Percentiles rank a stretch among this genome's conserved stretches.
Evolutionary conservation across 148 eudicot species (phyloP).

Genomic region (Arctostaphylos glauca): DNA sequence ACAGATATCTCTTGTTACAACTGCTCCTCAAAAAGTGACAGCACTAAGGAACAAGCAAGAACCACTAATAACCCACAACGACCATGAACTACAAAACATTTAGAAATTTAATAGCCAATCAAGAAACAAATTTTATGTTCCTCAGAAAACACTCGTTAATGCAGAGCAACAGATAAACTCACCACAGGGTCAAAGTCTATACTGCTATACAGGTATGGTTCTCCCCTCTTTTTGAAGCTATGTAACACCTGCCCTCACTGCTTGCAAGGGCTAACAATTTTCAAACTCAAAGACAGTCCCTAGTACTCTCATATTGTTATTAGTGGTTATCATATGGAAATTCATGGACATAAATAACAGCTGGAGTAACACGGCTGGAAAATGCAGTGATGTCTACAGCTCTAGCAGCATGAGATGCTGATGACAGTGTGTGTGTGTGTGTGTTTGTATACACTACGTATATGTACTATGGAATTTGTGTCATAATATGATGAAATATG

Average conservation of each 20-base stretch:
- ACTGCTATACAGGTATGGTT: not conserved
- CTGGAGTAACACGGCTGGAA: slow-evolving; percentile 75
- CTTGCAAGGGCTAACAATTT: not conserved
- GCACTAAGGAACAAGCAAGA: not conserved
- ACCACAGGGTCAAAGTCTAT: no score
- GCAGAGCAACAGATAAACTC: no score
- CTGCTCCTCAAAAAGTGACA: not conserved
- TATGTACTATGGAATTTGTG: no score
- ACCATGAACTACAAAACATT: no score
- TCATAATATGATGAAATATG: no score
- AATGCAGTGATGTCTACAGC: slow-evolving; percentile 54
- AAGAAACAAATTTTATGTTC: no score
- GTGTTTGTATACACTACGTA: no score
- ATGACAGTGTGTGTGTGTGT: no score
- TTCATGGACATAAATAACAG: slow-evolving; percentile 64
- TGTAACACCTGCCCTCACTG: not conserved
- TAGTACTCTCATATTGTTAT: not conserved
- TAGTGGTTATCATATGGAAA: slow-evolving; percentile 32
- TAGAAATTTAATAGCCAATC: no score
- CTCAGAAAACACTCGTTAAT: no score
- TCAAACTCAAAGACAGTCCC: not conserved
- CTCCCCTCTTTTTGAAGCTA: not conserved
- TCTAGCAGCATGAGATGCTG: slow-evolving; percentile 39
- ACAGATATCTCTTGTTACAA: not conserved
- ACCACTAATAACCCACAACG: not conserved